These are phyloP conservation scores for Yamadazyma triangularis DNA, from an alignment of 1,139 yeast species.

Conservation along the genomic window DNA sequence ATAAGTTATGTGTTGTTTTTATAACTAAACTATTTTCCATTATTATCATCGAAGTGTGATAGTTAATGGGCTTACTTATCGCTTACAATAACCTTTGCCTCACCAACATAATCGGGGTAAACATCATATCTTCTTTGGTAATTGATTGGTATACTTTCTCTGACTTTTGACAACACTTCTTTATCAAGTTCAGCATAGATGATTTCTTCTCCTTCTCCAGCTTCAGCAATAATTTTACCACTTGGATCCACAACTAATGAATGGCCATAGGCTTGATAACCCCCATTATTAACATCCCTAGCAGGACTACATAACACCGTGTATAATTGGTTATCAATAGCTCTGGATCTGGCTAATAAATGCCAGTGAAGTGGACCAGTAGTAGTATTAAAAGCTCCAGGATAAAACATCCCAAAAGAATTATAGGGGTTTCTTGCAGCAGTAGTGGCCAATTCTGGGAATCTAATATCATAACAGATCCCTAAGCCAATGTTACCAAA, in stretches of 20 bases:
- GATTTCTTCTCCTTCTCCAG: slow-evolving; percentile 81
- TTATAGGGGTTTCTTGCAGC: slow-evolving; percentile 66
- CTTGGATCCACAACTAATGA: slow-evolving; percentile 82
- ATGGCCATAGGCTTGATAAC: slow-evolving; percentile 92
- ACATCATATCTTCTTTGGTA: slow-evolving; percentile 77
- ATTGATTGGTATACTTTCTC: slow-evolving; percentile 74
- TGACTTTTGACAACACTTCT: slow-evolving; percentile 52
- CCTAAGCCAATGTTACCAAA: slow-evolving; percentile 83
- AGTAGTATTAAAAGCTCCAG: slow-evolving; percentile 93
- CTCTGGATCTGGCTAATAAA: slow-evolving; percentile 77
- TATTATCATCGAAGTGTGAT: too few relatives aligned
- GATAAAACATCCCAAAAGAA: slow-evolving; percentile 87
- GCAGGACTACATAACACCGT: slow-evolving; percentile 87
- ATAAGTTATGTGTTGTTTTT: too few relatives aligned
- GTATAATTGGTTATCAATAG: slow-evolving; percentile 84
- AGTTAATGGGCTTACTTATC: slow-evolving; percentile 27
- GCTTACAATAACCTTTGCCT: slow-evolving; percentile 36
- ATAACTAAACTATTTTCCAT: too few relatives aligned
- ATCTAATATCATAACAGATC: slow-evolving; percentile 88
- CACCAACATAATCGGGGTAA: slow-evolving; percentile 61
- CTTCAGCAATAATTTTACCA: slow-evolving; percentile 78
- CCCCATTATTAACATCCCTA: slow-evolving; percentile 58
- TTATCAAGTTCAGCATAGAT: slow-evolving; percentile 77
- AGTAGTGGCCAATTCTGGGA: slow-evolving; percentile 82
- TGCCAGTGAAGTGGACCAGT: slow-evolving; percentile 97